phyloP scores from a whole-genome alignment of 129 eudicot genomes.

The Pseudognaphalium luteoalbum region DNA sequence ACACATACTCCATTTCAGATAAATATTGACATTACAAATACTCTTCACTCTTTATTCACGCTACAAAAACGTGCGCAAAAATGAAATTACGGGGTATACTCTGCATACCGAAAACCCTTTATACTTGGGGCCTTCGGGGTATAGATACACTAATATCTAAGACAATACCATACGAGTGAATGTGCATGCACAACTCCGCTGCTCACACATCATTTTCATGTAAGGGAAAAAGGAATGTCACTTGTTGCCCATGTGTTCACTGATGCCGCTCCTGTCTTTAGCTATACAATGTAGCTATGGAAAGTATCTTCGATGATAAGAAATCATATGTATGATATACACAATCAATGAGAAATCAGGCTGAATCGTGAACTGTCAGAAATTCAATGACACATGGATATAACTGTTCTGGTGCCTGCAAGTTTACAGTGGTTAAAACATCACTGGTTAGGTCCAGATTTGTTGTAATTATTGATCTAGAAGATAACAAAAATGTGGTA shows the following conservation, averaged over 20 bases:
- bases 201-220: slow-evolving; percentile 11
- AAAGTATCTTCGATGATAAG: slow-evolving; percentile 4
- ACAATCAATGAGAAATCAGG: slow-evolving; percentile 23
- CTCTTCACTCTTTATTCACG: neutral
- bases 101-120: neutral
- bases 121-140: neutral
- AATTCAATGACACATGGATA: slow-evolving; percentile 58
- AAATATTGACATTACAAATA: neutral
- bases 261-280: slow-evolving; percentile 12
- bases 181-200: slow-evolving; percentile 9
- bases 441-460: slow-evolving; percentile 8
- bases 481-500: neutral
- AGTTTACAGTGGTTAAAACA: slow-evolving; percentile 20
- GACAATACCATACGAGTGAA: neutral
- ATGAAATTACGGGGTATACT: neutral
- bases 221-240: slow-evolving; percentile 14
- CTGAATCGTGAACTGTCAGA: slow-evolving; percentile 45
- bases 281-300: slow-evolving; percentile 15
- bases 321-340: slow-evolving; percentile 6
- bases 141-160: too few relatives aligned
- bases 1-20: neutral
- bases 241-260: neutral
- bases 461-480: neutral
- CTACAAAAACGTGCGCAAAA: neutral
- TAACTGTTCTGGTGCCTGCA: slow-evolving; percentile 63